phyloP scores from a whole-genome alignment of 2,329 filamentous ascomycete genomes.

The Lachnellula subtilissima region DNA sequence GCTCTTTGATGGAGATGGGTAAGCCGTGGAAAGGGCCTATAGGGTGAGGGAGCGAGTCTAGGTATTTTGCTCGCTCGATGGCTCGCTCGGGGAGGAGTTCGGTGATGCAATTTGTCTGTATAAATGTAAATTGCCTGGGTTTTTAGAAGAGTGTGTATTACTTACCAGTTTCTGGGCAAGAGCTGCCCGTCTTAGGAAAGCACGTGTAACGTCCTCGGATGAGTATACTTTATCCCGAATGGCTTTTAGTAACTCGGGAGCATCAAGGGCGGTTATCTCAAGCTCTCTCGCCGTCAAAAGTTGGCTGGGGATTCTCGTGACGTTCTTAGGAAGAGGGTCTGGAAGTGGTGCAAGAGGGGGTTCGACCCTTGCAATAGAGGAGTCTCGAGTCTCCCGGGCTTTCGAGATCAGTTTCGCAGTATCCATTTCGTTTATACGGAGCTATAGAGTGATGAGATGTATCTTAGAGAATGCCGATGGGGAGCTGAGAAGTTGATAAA shows the following conservation, averaged over 20 bases:
- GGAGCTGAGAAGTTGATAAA: too few relatives aligned
- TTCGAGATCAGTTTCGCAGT: neutral
- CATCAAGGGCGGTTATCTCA: neutral
- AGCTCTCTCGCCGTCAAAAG: neutral
- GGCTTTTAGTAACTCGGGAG: neutral
- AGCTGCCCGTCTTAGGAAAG: slow-evolving; percentile 6
- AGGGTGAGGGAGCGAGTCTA: slow-evolving; percentile 37
- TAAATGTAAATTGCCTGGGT: neutral
- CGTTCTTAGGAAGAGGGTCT: neutral
- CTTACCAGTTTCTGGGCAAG: slow-evolving; percentile 5
- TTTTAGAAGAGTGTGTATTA: too few relatives aligned
- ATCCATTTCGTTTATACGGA: neutral
- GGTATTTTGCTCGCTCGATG: slow-evolving; percentile 32
- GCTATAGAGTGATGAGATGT: too few relatives aligned
- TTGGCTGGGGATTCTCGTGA: neutral
- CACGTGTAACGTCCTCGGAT: neutral
- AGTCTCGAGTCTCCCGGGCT: neutral
- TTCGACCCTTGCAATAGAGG: neutral
- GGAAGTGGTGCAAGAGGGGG: neutral
- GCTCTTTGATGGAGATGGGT: slow-evolving; percentile 41
- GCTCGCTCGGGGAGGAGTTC: slow-evolving; percentile 41
- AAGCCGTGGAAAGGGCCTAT: slow-evolving; percentile 49
- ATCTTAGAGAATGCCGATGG: too few relatives aligned
- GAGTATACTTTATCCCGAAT: neutral
- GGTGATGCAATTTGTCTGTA: slow-evolving; percentile 33